Percentiles rank a stretch among this genome's conserved stretches.
Conservation (phyloP, 148 eudicot genomes). For the Nepenthes mirabilis region DNA sequence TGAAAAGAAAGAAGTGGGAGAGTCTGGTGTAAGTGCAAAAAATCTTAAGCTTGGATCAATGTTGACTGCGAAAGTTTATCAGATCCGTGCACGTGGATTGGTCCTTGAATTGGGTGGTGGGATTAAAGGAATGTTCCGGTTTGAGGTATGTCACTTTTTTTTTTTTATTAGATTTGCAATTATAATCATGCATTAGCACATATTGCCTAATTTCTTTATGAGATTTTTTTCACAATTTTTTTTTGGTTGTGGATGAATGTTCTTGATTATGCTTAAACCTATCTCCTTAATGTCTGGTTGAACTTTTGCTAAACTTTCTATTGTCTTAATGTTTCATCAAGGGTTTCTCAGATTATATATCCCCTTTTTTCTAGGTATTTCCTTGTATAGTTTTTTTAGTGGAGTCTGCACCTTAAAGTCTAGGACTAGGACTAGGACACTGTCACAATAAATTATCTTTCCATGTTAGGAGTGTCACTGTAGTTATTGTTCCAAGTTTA, state of each 20-base stretch:
- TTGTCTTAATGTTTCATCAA: too few relatives aligned
- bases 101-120: slow-evolving; percentile 84
- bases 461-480: too few relatives aligned
- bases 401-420: too few relatives aligned
- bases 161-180: background rate
- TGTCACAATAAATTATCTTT: too few relatives aligned
- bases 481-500: too few relatives aligned
- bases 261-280: background rate
- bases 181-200: background rate
- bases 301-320: too few relatives aligned
- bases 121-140: slow-evolving; percentile 74
- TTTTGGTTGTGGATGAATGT: background rate
- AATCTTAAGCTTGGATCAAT: slow-evolving; percentile 47
- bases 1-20: slow-evolving; percentile 7
- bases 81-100: slow-evolving; percentile 77
- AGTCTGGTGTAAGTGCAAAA: slow-evolving; percentile 25
- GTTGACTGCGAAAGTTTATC: slow-evolving; percentile 66
- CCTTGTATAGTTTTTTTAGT: too few relatives aligned
- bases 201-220: background rate
- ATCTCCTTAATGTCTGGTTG: too few relatives aligned
- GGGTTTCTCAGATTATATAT: too few relatives aligned
- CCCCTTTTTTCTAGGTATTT: too few relatives aligned
- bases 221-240: background rate
- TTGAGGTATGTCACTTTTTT: slow-evolving; percentile 52
- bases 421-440: too few relatives aligned